Percentiles rank a stretch among this genome's conserved stretches.
phyloP scores from a whole-genome alignment of 768 basidiomycete species.

The Roridomyces roridus region DNA sequence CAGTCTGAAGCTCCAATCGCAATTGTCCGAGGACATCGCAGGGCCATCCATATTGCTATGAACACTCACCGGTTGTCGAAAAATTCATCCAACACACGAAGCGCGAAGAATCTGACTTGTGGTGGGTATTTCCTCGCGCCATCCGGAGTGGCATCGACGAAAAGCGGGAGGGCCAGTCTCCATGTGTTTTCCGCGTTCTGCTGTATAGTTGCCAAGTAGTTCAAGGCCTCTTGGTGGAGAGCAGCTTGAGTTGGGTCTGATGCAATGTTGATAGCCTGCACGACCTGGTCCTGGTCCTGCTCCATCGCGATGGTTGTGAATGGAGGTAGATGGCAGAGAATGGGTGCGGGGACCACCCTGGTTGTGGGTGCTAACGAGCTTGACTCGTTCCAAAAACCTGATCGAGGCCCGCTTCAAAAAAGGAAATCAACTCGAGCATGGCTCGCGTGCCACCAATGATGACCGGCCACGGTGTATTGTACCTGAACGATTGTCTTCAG shows the following conservation, averaged over 20 bases:
- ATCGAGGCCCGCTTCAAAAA: neutral
- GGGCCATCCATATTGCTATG: slow-evolving; percentile 4
- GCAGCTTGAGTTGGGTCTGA: slow-evolving; percentile 75
- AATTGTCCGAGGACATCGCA: slow-evolving; percentile 3
- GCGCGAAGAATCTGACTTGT: slow-evolving; percentile 80
- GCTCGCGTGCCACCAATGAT: neutral
- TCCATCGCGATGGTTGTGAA: slow-evolving; percentile 56
- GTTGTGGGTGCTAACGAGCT: neutral
- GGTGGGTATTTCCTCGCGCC: slow-evolving; percentile 72
- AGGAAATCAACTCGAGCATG: neutral
- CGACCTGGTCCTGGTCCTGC: slow-evolving; percentile 75
- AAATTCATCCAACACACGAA: slow-evolving; percentile 82
- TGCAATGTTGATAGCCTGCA: slow-evolving; percentile 88
- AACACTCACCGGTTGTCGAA: slow-evolving; percentile 78
- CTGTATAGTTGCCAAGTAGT: slow-evolving; percentile 80
- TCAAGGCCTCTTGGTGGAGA: slow-evolving; percentile 86
- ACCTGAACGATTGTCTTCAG: neutral
- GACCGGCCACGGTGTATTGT: neutral
- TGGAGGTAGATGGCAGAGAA: neutral
- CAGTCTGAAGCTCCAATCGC: neutral
- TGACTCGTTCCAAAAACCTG: slow-evolving; percentile 5
- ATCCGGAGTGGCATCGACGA: slow-evolving; percentile 64
- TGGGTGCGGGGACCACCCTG: neutral
- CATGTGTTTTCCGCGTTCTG: slow-evolving; percentile 79
- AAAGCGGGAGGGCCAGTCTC: slow-evolving; percentile 80